These are phyloP conservation scores for Crepidotus variabilis DNA, from an alignment of 768 basidiomycete genomes.

Conservation along the genomic window DNA sequence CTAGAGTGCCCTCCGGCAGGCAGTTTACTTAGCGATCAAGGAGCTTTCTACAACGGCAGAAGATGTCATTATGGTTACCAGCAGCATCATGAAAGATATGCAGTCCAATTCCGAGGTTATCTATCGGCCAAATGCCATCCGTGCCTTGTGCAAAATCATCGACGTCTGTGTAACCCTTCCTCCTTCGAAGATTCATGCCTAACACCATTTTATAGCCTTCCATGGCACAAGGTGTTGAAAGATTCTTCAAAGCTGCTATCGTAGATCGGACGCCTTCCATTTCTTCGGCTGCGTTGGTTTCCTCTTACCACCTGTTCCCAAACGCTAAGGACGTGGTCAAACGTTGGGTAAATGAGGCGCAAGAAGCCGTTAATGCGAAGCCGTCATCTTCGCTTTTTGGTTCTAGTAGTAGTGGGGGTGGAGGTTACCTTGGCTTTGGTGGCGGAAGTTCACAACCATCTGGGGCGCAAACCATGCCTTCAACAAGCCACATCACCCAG, in stretches of 20 bases:
- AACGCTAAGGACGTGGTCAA: conserved; percentile 93
- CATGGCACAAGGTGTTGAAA: conserved; percentile 98
- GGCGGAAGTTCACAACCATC: conserved; percentile 45
- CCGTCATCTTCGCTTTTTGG: conserved; percentile 68
- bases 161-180: conserved; percentile 62
- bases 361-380: conserved; percentile 93
- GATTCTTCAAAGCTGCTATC: conserved; percentile 99
- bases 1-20: conserved; percentile 92
- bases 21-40: conserved; percentile 98
- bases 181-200: conserved; percentile 1
- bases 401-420: conserved; percentile 41
- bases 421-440: conserved; percentile 75
- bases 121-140: conserved; percentile 95
- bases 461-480: conserved; percentile 74
- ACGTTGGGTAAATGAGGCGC: conserved; percentile 98
- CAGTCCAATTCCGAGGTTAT: conserved; percentile 98
- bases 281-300: conserved; percentile 93
- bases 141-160: conserved; percentile 93
- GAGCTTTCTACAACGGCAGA: conserved; percentile 94
- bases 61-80: conserved; percentile 99
- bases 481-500: conserved; percentile 91
- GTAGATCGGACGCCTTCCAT: conserved; percentile 96
- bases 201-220: conserved; percentile 60
- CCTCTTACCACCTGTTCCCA: conserved; percentile 95
- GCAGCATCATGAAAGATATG: conserved; percentile 99